A percentile compares a stretch with the other conserved stretches of the same genome.
Conservation (phyloP, 2,329 filamentous ascomycete genomes). For the Calonectria ilicicola region DNA sequence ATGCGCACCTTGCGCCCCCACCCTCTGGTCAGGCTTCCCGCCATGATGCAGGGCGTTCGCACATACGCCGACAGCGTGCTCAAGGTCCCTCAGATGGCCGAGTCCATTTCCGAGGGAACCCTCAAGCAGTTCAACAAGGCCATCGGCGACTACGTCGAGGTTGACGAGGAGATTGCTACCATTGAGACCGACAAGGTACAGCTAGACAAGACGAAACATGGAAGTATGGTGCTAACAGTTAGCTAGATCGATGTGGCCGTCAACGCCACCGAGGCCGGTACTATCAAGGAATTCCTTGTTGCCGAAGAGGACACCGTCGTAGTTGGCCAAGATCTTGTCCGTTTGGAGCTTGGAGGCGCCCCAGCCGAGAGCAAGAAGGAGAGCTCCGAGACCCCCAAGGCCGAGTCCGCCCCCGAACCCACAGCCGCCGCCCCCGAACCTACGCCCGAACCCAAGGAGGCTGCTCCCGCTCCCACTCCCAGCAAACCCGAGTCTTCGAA, state of each 20-base stretch:
- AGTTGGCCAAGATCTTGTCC: slow-evolving; percentile 92
- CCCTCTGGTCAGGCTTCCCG: slow-evolving; percentile 56
- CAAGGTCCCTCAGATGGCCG: slow-evolving; percentile 97
- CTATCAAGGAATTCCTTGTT: slow-evolving; percentile 90
- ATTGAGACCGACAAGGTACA: slow-evolving; percentile 99
- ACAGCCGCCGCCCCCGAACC: slow-evolving; percentile 47
- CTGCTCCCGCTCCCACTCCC: slow-evolving; percentile 39
- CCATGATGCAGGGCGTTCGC: slow-evolving; percentile 68
- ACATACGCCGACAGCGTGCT: slow-evolving; percentile 84
- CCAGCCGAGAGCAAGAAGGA: slow-evolving; percentile 53
- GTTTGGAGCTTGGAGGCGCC: slow-evolving; percentile 82
- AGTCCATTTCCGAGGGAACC: slow-evolving; percentile 98
- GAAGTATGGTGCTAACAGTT: background rate
- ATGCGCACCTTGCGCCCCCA: slow-evolving; percentile 52
- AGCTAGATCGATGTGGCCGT: slow-evolving; percentile 92
- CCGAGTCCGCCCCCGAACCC: slow-evolving; percentile 45
- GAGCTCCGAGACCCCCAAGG: slow-evolving; percentile 38
- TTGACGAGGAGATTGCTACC: slow-evolving; percentile 97
- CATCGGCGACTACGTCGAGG: slow-evolving; percentile 92
- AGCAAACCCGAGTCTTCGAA: slow-evolving; percentile 39
- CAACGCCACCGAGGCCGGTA: slow-evolving; percentile 91
- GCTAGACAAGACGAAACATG: background rate
- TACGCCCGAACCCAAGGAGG: slow-evolving; percentile 47
- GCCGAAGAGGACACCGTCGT: slow-evolving; percentile 95
- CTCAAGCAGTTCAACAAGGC: slow-evolving; percentile 95